phyloP scores from a whole-genome alignment of 208 protist species.

The Trypanosoma platydactyli region DNA sequence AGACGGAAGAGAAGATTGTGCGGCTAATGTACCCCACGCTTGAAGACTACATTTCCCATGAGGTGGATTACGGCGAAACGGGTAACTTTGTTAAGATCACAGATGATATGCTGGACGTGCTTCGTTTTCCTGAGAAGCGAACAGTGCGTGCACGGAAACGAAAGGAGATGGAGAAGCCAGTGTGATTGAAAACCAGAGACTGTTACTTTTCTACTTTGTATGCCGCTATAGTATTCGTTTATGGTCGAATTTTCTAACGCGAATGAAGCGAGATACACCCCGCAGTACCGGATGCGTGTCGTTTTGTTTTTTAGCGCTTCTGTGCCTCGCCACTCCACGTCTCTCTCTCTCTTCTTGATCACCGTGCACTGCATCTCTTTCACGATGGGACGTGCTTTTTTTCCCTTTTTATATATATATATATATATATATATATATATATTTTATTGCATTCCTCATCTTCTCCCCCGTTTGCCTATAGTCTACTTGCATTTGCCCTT shows the following conservation, averaged over 20 bases:
- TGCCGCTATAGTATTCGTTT: not conserved
- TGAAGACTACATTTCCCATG: constrained; percentile 37
- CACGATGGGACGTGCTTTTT: not conserved
- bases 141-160: constrained; percentile 14
- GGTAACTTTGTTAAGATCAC: constrained; percentile 27
- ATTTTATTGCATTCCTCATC: not conserved
- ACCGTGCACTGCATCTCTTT: not conserved
- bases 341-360: not conserved
- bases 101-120: constrained; percentile 29
- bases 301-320: not conserved
- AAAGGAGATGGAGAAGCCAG: constrained; percentile 6
- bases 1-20: constrained; percentile 66
- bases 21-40: constrained; percentile 62
- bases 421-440: not conserved
- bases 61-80: constrained; percentile 20
- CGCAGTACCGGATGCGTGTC: not conserved
- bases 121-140: constrained; percentile 22
- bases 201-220: not conserved
- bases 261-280: not conserved
- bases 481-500: not conserved
- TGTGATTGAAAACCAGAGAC: not conserved
- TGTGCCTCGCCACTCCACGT: not conserved
- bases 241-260: not conserved
- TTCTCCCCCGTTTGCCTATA: not conserved
- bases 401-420: not conserved